phyloP scores from a whole-genome alignment of 2,329 filamentous ascomycete species.

The Orbilia blumenaviensis region DNA sequence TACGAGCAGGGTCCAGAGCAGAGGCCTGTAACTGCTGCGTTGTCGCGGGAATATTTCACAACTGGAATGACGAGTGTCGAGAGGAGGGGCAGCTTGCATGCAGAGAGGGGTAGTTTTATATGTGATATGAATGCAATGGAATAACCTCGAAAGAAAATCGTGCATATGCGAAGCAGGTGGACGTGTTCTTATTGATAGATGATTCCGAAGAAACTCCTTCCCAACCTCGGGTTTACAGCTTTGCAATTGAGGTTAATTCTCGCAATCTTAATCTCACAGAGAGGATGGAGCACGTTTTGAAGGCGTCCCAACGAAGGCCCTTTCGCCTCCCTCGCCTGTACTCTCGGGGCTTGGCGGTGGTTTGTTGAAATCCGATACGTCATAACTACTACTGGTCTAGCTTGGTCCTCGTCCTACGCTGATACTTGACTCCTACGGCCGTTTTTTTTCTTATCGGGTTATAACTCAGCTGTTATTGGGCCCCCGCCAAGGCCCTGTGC shows the following conservation, averaged over 20 bases:
- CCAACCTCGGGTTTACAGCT: background rate
- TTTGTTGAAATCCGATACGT: slow-evolving; percentile 49
- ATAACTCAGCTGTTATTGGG: slow-evolving; percentile 19
- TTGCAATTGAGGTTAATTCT: slow-evolving; percentile 12
- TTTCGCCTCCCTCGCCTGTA: slow-evolving; percentile 26
- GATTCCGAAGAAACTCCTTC: slow-evolving; percentile 4
- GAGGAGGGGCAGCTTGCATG: slow-evolving; percentile 19
- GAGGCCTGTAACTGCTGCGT: slow-evolving; percentile 15
- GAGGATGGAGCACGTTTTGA: slow-evolving; percentile 39
- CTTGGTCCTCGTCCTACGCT: no score
- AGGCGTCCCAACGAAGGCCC: slow-evolving; percentile 40
- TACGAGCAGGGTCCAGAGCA: background rate
- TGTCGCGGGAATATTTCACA: slow-evolving; percentile 17
- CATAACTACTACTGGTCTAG: no score
- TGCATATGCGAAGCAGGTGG: slow-evolving; percentile 14
- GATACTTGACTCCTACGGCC: no score
- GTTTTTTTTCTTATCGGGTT: slow-evolving; percentile 2
- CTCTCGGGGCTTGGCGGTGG: slow-evolving; percentile 24
- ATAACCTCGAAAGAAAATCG: background rate
- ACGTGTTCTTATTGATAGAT: slow-evolving; percentile 18
- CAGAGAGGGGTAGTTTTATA: slow-evolving; percentile 13
- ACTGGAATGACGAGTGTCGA: slow-evolving; percentile 13
- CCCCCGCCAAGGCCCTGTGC: background rate
- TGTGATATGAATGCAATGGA: slow-evolving; percentile 9
- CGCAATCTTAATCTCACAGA: slow-evolving; percentile 23